Conservation (phyloP, 352 stramenopile species). For the Plasmopara viticola region DNA sequence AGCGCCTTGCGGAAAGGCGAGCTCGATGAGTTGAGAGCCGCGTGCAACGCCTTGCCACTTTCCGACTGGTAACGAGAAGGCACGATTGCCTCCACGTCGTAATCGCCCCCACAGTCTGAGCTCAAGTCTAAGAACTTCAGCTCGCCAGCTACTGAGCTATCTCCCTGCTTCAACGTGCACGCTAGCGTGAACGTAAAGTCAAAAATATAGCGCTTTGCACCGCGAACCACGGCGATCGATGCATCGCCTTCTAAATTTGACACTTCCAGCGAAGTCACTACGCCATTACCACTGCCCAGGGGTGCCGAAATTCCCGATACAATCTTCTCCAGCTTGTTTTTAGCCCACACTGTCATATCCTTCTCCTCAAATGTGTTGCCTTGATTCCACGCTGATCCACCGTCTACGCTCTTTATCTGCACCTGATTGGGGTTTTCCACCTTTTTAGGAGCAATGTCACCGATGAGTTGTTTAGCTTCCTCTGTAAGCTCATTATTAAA, state of each 20-base stretch:
- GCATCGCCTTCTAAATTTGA: slow-evolving; percentile 89
- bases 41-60: slow-evolving; percentile 62
- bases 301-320: slow-evolving; percentile 37
- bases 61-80: slow-evolving; percentile 63
- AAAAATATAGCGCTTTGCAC: slow-evolving; percentile 91
- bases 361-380: slow-evolving; percentile 92
- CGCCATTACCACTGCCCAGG: slow-evolving; percentile 27
- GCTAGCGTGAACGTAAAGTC: slow-evolving; percentile 68
- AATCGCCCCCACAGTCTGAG: slow-evolving; percentile 63
- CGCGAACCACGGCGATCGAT: slow-evolving; percentile 88
- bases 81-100: slow-evolving; percentile 68
- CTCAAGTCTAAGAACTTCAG: slow-evolving; percentile 81
- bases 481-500: slow-evolving; percentile 98
- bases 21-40: slow-evolving; percentile 36
- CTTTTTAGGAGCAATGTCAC: slow-evolving; percentile 92
- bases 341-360: slow-evolving; percentile 87
- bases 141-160: slow-evolving; percentile 30
- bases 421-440: slow-evolving; percentile 64
- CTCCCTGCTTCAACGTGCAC: slow-evolving; percentile 29
- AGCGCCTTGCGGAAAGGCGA: slow-evolving; percentile 65
- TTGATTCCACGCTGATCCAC: slow-evolving; percentile 90
- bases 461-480: slow-evolving; percentile 95
- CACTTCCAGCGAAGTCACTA: slow-evolving; percentile 58
- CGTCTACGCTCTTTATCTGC: slow-evolving; percentile 80
- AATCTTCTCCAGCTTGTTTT: slow-evolving; percentile 60